Base-by-base conservation (phyloP, 2,329 filamentous ascomycete genomes). In the Fusarium sulawesiense region DNA sequence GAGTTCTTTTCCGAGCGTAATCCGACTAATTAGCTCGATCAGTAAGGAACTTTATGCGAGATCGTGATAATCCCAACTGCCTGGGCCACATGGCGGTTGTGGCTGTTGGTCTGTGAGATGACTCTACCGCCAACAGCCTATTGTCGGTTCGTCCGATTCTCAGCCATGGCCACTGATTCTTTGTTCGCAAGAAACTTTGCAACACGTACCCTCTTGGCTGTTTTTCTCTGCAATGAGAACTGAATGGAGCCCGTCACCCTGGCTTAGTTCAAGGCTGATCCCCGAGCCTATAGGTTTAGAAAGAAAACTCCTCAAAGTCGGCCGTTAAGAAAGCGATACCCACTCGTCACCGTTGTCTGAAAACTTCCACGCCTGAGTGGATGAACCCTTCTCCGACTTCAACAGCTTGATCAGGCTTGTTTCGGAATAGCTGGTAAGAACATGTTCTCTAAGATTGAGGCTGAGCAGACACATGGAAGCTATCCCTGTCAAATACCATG, bases 71-170 rank as follows among this genome's bases (percentile, higher is more conserved):
- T 49, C 42, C 27, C 41, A 57, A 51, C 42, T 53, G 50, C 55
- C 34, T 48, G 37, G 50, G n/a, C 55, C 42, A 49, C 47, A 49
- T 49, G 34, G 50, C 37, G 32, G 42, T 18, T 60, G 65, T 69
- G 50, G 55, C 53, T 60, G 60, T 49, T 46, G 10, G 13, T 48
- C 40, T 48, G 48, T 54, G 59, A 51, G 50, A 65, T 42, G 60
- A 65, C 45, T 51, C 40, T 44, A 48, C 30, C 20, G 44, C 37
- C 46, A 40, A 41, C 34, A 30, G 41, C 27, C 47, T 64, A 70
- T 68, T 71, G 64, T 70, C 53, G 55, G 51, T 48, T 68, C 34
- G 37, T 68, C 42, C 29, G 47, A n/a, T 45, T 66, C 10, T 55
- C 46, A 55, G 67, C 50, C 44, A 47, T 56, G 23, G 10, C 29